phyloP scores from a whole-genome alignment of 2,329 filamentous ascomycete genomes.

The Orbilia ellipsospora region DNA sequence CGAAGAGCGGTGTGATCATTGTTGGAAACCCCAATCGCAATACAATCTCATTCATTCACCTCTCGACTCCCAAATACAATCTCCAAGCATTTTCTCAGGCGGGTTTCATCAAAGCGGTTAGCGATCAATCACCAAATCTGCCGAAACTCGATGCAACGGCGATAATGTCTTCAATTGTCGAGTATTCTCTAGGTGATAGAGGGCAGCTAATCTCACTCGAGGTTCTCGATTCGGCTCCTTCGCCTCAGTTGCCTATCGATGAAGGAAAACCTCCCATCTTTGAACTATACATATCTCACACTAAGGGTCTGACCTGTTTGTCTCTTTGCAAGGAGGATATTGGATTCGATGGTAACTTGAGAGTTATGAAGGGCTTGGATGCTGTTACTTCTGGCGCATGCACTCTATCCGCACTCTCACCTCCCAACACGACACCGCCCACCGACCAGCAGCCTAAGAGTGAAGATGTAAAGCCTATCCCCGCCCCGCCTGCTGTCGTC shows the following conservation, averaged over 20 bases:
- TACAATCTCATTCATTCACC: slow-evolving; percentile 94
- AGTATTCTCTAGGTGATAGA: slow-evolving; percentile 89
- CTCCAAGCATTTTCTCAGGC: slow-evolving; percentile 84
- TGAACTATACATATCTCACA: slow-evolving; percentile 97
- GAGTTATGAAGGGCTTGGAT: slow-evolving; percentile 81
- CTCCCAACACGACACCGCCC: slow-evolving; percentile 63
- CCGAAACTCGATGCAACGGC: slow-evolving; percentile 93
- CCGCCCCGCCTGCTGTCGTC: slow-evolving; percentile 56
- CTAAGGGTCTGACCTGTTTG: slow-evolving; percentile 91
- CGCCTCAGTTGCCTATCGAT: slow-evolving; percentile 65
- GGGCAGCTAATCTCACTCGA: slow-evolving; percentile 90
- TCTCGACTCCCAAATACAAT: slow-evolving; percentile 93
- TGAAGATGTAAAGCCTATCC: slow-evolving; percentile 62
- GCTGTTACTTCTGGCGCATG: slow-evolving; percentile 80
- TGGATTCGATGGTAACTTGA: slow-evolving; percentile 90
- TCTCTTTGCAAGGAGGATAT: slow-evolving; percentile 88
- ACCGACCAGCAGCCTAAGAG: slow-evolving; percentile 62
- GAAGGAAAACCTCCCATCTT: slow-evolving; percentile 72
- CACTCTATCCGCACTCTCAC: slow-evolving; percentile 76
- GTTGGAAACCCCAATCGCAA: slow-evolving; percentile 97
- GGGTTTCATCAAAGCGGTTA: slow-evolving; percentile 82
- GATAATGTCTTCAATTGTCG: slow-evolving; percentile 94
- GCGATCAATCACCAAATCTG: slow-evolving; percentile 76
- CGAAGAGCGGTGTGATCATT: slow-evolving; percentile 89
- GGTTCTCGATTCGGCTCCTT: slow-evolving; percentile 76